These are phyloP conservation scores for Pyronema omphalodes DNA, from an alignment of 495 filamentous ascomycete genomes.

Conservation along the genomic window DNA sequence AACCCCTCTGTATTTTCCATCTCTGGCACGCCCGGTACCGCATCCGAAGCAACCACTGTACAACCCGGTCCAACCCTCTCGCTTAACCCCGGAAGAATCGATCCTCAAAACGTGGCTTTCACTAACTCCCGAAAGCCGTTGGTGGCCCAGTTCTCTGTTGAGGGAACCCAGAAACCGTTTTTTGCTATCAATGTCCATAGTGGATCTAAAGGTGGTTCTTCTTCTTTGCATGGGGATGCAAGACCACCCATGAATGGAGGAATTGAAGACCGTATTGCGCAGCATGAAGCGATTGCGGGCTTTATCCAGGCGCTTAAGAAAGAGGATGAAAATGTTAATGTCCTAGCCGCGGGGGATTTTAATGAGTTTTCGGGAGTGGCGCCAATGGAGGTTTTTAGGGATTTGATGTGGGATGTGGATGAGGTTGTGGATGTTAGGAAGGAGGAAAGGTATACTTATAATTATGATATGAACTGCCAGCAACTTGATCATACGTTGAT, in stretches of 20 bases:
- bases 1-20: slow-evolving; percentile 32
- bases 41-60: slow-evolving; percentile 31
- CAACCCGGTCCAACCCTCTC: slow-evolving; percentile 31
- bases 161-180: slow-evolving; percentile 28
- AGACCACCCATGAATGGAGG: slow-evolving; percentile 43
- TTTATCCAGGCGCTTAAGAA: slow-evolving; percentile 30
- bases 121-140: slow-evolving; percentile 37
- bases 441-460: slow-evolving; percentile 42
- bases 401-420: slow-evolving; percentile 35
- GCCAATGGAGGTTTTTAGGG: slow-evolving; percentile 31
- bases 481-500: slow-evolving; percentile 45
- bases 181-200: slow-evolving; percentile 47
- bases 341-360: slow-evolving; percentile 40
- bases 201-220: slow-evolving; percentile 37
- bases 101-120: slow-evolving; percentile 36
- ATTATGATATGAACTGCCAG: slow-evolving; percentile 36
- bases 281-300: slow-evolving; percentile 31
- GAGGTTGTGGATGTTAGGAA: slow-evolving; percentile 28
- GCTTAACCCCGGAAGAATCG: slow-evolving; percentile 42
- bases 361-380: slow-evolving; percentile 43
- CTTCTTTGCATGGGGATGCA: slow-evolving; percentile 36
- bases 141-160: slow-evolving; percentile 36
- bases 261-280: slow-evolving; percentile 30
- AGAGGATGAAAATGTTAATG: slow-evolving; percentile 27
- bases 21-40: slow-evolving; percentile 28